Base-by-base conservation (phyloP, 345 rosid genomes). In the Populus nigra region DNA sequence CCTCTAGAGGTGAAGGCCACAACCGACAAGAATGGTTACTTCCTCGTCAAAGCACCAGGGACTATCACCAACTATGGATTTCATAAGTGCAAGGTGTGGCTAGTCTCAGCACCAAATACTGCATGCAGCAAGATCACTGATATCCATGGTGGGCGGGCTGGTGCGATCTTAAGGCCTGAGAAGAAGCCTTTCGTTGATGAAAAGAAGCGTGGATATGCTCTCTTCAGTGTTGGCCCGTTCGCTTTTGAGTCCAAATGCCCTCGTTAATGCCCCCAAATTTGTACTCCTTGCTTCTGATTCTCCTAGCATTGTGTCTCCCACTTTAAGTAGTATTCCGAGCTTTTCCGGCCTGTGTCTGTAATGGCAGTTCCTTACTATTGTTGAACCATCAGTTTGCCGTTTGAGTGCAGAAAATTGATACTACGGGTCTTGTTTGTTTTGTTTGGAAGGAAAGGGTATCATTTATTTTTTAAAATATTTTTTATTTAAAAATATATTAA, bases 1-100 rank as follows among this genome's bases (percentile, higher is more conserved):
- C 84, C 87, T 3, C 73, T 33, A 18, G 79, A 35, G 36, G 53
- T 80, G 8, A 65, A 80, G 18, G 76, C 87, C 6, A 84, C 29
- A 27, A 89, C 96, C 9, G 97, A 95, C 93, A 86, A 87, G 87
- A 88, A 92, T 76, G 98, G 99, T 43, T 96, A 92, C 85, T 96
- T 89, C 87, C 81, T 79, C 71, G 2, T 92, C 15, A 38, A 77
- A 75, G 99, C 85, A 13, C 98, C 99, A 0, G 88, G 86, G 86
- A 87, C 89, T 22, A 50, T 96, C 74, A 92, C 98, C 67, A 92
- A 71, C 86, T 96, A 78, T 67, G 99, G 94, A 16, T 91, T 78
- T 83, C 96, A 90, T 82, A 89, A 84, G 84, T 96, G 99, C 88
- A 89, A 83, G 82, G 94, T 41, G 2, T 83, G 69, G 13, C 76